phyloP scores from a whole-genome alignment of 2,329 filamentous ascomycete species.

The Diaporthe nobilis region DNA sequence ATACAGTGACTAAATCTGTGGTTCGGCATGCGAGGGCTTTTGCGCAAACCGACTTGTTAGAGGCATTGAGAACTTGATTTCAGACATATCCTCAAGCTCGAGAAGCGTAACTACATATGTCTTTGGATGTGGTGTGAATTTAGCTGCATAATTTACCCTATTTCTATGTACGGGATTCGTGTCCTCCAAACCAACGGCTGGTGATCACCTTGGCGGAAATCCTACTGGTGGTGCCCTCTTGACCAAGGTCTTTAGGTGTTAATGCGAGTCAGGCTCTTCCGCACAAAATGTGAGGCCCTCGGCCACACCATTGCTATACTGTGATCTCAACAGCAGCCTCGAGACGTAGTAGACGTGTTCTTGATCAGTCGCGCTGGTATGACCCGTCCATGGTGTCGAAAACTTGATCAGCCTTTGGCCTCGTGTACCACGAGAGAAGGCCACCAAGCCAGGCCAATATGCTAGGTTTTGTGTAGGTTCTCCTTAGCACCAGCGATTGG shows the following conservation, averaged over 20 bases:
- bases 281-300: neutral
- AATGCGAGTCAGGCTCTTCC: neutral
- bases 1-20: neutral
- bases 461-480: constrained; percentile 9
- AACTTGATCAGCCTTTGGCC: neutral
- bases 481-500: constrained; percentile 1
- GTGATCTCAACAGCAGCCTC: too few species aligned
- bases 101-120: too few species aligned
- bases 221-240: neutral
- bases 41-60: neutral
- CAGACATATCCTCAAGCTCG: neutral
- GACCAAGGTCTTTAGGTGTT: too few species aligned
- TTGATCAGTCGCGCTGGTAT: neutral
- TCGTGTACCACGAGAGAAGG: neutral
- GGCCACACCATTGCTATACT: neutral
- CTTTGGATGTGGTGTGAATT: neutral
- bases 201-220: too few species aligned
- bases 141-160: neutral
- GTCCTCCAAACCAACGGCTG: neutral
- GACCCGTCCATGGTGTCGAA: neutral
- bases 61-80: neutral
- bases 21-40: constrained; percentile 6
- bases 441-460: constrained; percentile 1
- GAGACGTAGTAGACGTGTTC: too few species aligned
- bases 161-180: too few species aligned